Conservation (phyloP, 345 rosid genomes). For the Dipteronia dyeriana region DNA sequence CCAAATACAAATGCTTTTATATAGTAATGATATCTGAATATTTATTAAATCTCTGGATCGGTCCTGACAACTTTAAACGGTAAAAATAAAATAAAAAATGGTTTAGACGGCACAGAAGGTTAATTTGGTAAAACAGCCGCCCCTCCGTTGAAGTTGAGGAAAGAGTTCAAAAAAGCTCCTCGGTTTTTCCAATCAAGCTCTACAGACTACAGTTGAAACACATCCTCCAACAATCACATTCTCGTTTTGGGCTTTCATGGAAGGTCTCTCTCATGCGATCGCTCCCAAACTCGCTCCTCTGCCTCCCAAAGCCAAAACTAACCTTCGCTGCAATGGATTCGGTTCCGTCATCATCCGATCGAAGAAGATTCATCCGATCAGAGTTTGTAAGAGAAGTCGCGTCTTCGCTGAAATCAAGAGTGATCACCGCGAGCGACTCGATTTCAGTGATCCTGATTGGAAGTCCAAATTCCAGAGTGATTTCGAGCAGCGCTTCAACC, state of each 20-base stretch:
- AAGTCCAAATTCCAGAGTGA: conserved; percentile 65
- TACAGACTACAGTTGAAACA: background rate
- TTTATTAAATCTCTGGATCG: no score
- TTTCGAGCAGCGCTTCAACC: conserved; percentile 68
- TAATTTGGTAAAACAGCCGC: background rate
- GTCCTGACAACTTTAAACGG: no score
- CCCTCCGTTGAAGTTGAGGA: background rate
- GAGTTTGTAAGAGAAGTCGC: background rate
- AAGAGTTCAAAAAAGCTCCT: conserved; percentile 1
- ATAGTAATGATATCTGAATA: no score
- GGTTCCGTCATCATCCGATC: conserved; percentile 35
- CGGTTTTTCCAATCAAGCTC: conserved; percentile 18
- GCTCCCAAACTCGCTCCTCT: conserved; percentile 13
- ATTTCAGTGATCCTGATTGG: conserved; percentile 82
- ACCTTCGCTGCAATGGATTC: conserved; percentile 25
- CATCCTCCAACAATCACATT: background rate
- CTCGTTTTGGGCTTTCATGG: conserved; percentile 33
- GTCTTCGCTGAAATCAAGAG: conserved; percentile 17
- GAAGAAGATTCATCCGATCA: conserved; percentile 16
- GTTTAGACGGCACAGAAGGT: background rate
- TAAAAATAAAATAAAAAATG: no score
- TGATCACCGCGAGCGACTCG: conserved; percentile 31
- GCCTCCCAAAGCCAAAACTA: background rate
- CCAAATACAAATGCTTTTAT: no score
- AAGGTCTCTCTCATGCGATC: conserved; percentile 35